Evolutionary conservation across 192 early-diverging fungal genomes (phyloP).

Genomic region (Spizellomyces sp.): DNA sequence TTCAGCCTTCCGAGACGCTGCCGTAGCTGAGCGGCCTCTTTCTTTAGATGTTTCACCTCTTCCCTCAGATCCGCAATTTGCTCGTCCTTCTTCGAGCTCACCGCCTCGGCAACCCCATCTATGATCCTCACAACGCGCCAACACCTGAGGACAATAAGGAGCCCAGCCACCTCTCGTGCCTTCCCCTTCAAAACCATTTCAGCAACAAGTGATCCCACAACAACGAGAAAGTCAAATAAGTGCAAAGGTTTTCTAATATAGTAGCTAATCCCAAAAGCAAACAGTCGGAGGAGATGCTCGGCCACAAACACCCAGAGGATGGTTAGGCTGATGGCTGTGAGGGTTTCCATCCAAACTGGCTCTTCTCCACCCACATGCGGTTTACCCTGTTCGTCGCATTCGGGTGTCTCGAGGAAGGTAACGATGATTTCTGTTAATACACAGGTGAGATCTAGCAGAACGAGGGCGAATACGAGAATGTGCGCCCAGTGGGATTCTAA

Average conservation of each 20-base stretch:
- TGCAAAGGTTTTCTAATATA: slow-evolving; percentile 27
- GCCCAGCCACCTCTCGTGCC: slow-evolving; percentile 22
- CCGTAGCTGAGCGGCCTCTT: slow-evolving; percentile 6
- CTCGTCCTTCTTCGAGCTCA: slow-evolving; percentile 17
- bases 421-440: slow-evolving; percentile 37
- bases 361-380: slow-evolving; percentile 7
- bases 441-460: slow-evolving; percentile 22
- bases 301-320: slow-evolving; percentile 32
- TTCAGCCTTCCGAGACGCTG: neutral
- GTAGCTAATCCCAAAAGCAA: slow-evolving; percentile 30
- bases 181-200: slow-evolving; percentile 28
- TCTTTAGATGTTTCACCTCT: slow-evolving; percentile 11
- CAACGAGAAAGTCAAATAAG: slow-evolving; percentile 35
- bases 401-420: slow-evolving; percentile 22
- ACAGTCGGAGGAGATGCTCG: slow-evolving; percentile 27
- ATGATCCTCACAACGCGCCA: slow-evolving; percentile 41
- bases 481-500: slow-evolving; percentile 30
- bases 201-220: slow-evolving; percentile 30
- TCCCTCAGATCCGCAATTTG: slow-evolving; percentile 3
- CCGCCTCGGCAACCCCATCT: slow-evolving; percentile 33
- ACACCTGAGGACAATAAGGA: slow-evolving; percentile 34
- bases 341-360: slow-evolving; percentile 11
- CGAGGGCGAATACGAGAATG: slow-evolving; percentile 26
- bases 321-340: slow-evolving; percentile 13
- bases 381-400: neutral